phyloP scores from a whole-genome alignment of 2,329 filamentous ascomycete species.

The Fusarium fujikuroi region DNA sequence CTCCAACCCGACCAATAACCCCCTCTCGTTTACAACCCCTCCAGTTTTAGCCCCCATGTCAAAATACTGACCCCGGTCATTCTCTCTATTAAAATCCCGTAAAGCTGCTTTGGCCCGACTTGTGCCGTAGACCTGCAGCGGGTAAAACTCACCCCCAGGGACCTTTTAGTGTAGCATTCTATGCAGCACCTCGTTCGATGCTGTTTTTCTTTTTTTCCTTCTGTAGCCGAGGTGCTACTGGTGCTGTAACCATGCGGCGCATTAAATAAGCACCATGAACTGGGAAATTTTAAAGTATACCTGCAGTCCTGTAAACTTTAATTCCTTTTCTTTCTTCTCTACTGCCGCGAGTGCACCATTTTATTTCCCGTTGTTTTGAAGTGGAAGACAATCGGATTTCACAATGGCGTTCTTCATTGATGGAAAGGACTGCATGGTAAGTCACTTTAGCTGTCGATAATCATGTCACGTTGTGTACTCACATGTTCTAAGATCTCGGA shows the following conservation, averaged over 20 bases:
- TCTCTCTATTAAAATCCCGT: neutral
- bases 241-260: neutral
- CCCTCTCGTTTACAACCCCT: neutral
- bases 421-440: constrained; percentile 40
- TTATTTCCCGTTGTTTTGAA: neutral
- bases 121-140: constrained; percentile 26
- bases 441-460: rapidly evolving
- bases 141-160: constrained; percentile 18
- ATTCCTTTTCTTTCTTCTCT: neutral
- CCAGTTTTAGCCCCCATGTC: neutral
- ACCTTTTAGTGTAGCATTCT: neutral
- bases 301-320: neutral
- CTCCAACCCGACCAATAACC: neutral
- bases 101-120: neutral
- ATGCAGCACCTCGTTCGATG: neutral
- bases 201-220: neutral
- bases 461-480: neutral
- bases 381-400: neutral
- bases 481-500: constrained; percentile 44
- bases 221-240: constrained; percentile 12
- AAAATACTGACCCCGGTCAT: neutral
- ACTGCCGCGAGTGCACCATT: neutral
- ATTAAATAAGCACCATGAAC: neutral
- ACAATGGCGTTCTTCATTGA: constrained; percentile 38
- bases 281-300: constrained; percentile 11